Base-by-base conservation (phyloP, 2,329 filamentous ascomycete species). In the Cytospora piceae region DNA sequence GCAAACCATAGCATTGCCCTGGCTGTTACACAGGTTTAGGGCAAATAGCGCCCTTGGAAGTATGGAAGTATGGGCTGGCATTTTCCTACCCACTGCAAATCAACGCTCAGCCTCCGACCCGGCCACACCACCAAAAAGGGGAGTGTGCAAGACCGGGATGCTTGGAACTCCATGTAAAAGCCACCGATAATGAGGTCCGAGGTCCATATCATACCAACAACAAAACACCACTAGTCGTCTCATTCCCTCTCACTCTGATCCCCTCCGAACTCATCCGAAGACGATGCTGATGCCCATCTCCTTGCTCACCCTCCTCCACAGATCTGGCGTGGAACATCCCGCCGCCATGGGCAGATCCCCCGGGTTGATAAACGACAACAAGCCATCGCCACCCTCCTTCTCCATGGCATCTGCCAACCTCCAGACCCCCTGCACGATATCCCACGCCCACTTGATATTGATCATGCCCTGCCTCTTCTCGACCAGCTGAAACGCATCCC, bases 351-450 rank as follows among this genome's bases (percentile, higher is more conserved):
- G 46, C 4, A 46, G 8, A 22, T n/a, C 49, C 9, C 63, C 64
- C 20, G 42, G 42, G 39, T 51, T 53, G 22, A 46, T 65, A 11
- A 3, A 4, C 15, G 29, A 15, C 46, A 58, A 54, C 54, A 6
- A 29, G 27, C 27, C 24, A 15, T 8, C 55, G n/a, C 58, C 51
- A 1, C 37, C 70, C 49, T 69, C 67, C 58, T 68, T 69, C 9
- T 69, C 69, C 61, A 64, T 68, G 60, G 69, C 64, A 65, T 87
- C 85, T 0, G 80, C 80, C 63, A 85, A 77, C 63, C 79, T 79
- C 85, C 87, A 90, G 12, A 90, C 83, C 72, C 88, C 86, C 69
- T 84, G 79, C 4, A 87, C 82, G 42, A 90, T 84, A 15, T 80
- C 80, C 84, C 86, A 87, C 4, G 86, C 83, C 67, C 85, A 79